These are phyloP conservation scores for Colletotrichum falcatum DNA, from an alignment of 2,329 filamentous ascomycete genomes.

Conservation along the genomic window DNA sequence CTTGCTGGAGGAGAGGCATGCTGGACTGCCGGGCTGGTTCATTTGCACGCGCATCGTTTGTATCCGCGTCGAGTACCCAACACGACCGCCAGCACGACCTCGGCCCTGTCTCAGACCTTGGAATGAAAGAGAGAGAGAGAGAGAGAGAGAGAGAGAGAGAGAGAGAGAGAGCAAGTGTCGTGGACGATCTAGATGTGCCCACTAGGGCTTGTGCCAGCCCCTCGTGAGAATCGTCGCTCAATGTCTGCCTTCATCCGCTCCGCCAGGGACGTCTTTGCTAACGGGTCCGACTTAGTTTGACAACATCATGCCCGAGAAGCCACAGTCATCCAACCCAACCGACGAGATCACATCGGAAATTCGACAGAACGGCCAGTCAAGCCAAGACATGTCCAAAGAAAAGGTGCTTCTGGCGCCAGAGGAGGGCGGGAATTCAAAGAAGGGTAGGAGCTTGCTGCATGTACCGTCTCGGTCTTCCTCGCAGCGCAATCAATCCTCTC, in stretches of 20 bases:
- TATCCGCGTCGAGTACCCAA: constrained; percentile 21
- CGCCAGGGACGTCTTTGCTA: constrained; percentile 32
- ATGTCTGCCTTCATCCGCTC: constrained; percentile 16
- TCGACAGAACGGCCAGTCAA: constrained; percentile 45
- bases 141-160: constrained; percentile 31
- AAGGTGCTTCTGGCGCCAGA: constrained; percentile 56
- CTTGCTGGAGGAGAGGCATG: constrained; percentile 16
- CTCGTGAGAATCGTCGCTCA: constrained; percentile 31
- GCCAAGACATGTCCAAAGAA: constrained; percentile 57
- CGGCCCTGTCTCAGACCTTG: constrained; percentile 42
- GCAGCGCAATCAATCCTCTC: constrained; percentile 69
- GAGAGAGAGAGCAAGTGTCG: constrained; percentile 28
- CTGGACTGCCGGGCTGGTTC: constrained; percentile 1
- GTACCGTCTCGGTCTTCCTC: constrained; percentile 74
- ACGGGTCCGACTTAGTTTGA: constrained; percentile 22
- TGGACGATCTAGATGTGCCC: constrained; percentile 24
- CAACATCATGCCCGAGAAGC: constrained; percentile 50
- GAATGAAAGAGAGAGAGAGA: constrained; percentile 38
- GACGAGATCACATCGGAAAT: constrained; percentile 49
- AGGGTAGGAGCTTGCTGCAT: constrained; percentile 65
- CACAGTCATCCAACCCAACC: constrained; percentile 44
- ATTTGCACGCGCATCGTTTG: constrained; percentile 23
- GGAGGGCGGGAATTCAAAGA: constrained; percentile 58
- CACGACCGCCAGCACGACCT: constrained; percentile 19
- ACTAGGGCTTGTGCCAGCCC: constrained; percentile 26